Evolutionary conservation across 106 monocot genomes (phyloP).

Genomic region (Hemerocallis citrina): DNA sequence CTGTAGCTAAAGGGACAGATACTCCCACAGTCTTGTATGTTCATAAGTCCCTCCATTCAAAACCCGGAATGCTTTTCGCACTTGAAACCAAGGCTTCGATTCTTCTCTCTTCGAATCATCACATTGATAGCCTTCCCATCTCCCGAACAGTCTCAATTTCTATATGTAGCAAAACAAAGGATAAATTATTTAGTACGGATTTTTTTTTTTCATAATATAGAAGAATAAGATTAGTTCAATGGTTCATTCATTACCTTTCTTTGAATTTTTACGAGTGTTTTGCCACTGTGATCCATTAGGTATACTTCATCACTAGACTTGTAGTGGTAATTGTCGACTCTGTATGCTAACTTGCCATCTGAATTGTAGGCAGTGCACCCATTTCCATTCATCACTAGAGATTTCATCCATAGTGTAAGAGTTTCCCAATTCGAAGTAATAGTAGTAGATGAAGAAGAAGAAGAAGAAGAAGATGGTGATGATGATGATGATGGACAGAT

Average conservation of each 20-base stretch:
- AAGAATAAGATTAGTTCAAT: background rate
- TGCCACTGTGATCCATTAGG: conserved; percentile 8
- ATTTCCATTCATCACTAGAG: conserved; percentile 4
- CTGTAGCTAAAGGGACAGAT: background rate
- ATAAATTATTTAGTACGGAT: background rate
- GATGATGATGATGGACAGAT: background rate
- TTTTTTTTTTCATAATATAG: background rate
- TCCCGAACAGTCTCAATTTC: conserved; percentile 10
- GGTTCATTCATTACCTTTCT: background rate
- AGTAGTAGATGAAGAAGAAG: background rate
- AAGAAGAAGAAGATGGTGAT: no score
- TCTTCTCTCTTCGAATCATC: background rate
- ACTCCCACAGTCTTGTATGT: background rate
- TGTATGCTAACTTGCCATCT: background rate
- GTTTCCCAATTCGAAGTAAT: background rate
- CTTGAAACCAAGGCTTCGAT: conserved; percentile 21
- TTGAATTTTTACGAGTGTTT: background rate
- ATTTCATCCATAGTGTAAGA: conserved; percentile 14
- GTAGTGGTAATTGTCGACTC: conserved; percentile 3
- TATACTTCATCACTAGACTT: conserved; percentile 3
- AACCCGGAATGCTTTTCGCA: conserved; percentile 1
- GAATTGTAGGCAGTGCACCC: conserved; percentile 5
- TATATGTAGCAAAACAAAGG: background rate
- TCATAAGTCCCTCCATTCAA: conserved; percentile 1
- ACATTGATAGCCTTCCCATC: conserved; percentile 22